A percentile compares a stretch with the other conserved stretches of the same genome.
Conservation (phyloP, 257 asterid species). For the Parsonsia alboflavescens region DNA sequence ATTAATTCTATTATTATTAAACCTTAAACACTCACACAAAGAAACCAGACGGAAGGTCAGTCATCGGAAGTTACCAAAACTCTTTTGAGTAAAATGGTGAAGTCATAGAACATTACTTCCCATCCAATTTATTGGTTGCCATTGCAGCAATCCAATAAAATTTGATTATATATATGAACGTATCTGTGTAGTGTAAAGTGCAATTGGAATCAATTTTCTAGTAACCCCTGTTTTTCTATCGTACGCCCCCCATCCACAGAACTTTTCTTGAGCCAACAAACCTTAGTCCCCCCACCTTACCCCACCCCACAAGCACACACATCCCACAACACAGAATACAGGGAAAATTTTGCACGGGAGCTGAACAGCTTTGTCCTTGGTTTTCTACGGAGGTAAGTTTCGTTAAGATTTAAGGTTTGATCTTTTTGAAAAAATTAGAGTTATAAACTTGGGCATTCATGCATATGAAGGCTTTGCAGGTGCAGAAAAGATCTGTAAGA, state of each 20-base stretch:
- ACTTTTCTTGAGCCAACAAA: not conserved
- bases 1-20: too few species aligned
- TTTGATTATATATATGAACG: not conserved
- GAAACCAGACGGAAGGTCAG: not conserved
- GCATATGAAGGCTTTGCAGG: not conserved
- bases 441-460: not conserved
- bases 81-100: not conserved
- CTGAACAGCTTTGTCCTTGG: not conserved
- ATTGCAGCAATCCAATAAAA: not conserved
- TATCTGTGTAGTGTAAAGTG: not conserved
- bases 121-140: not conserved
- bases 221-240: not conserved
- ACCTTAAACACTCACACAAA: not conserved
- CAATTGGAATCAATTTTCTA: slow-evolving; percentile 3
- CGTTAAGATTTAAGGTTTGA: not conserved
- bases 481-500: slow-evolving; percentile 1
- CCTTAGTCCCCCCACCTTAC: not conserved
- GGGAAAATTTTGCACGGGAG: not conserved
- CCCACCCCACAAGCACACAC: not conserved
- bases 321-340: not conserved
- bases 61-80: not conserved
- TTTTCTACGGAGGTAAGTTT: slow-evolving; percentile 1
- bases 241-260: not conserved
- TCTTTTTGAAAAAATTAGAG: not conserved
- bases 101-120: not conserved